A percentile compares a stretch with the other conserved stretches of the same genome.
Conservation (phyloP, 2,329 filamentous ascomycete species). For the Scedosporium dehoogii region DNA sequence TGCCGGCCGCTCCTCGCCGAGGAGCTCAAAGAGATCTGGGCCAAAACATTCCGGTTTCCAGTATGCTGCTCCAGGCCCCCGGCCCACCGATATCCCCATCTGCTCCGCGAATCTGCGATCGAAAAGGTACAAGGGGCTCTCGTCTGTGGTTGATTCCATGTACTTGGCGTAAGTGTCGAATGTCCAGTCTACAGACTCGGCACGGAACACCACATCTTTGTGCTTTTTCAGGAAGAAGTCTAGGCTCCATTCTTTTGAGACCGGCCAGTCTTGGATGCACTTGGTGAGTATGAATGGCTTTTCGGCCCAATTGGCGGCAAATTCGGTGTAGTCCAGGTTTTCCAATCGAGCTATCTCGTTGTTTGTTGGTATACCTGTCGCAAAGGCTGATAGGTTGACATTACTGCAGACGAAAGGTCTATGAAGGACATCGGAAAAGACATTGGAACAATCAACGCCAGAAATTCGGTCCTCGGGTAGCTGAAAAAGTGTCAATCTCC, state of each 20-base stretch:
- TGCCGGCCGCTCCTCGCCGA: constrained; percentile 71
- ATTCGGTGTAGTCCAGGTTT: constrained; percentile 62
- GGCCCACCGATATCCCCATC: constrained; percentile 60
- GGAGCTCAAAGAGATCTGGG: constrained; percentile 71
- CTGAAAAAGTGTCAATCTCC: constrained; percentile 68
- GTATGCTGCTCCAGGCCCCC: constrained; percentile 47
- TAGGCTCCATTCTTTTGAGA: constrained; percentile 63
- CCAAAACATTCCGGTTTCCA: constrained; percentile 79
- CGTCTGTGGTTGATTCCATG: constrained; percentile 69
- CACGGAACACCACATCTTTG: constrained; percentile 62
- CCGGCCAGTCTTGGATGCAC: constrained; percentile 74
- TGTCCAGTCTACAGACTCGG: constrained; percentile 90
- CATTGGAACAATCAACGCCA: constrained; percentile 59
- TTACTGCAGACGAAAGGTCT: constrained; percentile 85
- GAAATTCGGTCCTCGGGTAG: constrained; percentile 40
- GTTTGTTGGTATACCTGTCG: constrained; percentile 56
- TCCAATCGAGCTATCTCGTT: constrained; percentile 66
- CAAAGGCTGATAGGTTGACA: constrained; percentile 56
- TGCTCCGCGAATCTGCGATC: constrained; percentile 81
- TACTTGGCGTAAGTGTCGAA: constrained; percentile 74
- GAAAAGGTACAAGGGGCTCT: constrained; percentile 88
- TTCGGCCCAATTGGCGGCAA: constrained; percentile 64
- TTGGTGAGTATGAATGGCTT: constrained; percentile 79
- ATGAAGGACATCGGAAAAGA: constrained; percentile 86
- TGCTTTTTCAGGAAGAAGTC: constrained; percentile 57